A percentile compares a stretch with the other conserved stretches of the same genome.
These are phyloP conservation scores for Laguncularia racemosa DNA, from an alignment of 345 rosid species.

Conservation along the genomic window DNA sequence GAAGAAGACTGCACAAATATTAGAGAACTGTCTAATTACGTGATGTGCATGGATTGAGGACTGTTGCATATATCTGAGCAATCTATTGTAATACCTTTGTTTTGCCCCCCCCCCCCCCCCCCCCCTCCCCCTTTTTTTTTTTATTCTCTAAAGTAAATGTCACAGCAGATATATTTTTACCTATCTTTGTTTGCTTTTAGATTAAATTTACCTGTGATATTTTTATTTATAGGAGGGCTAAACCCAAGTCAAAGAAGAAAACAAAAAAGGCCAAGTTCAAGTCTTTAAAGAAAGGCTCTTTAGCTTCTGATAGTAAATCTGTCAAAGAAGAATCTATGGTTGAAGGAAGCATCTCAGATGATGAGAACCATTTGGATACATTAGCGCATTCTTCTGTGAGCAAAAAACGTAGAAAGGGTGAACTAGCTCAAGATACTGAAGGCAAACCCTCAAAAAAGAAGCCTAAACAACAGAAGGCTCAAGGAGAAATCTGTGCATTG, in stretches of 20 bases:
- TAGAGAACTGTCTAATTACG: too few relatives aligned
- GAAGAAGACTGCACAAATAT: too few relatives aligned
- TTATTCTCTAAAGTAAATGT: too few relatives aligned
- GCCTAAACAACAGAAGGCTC: constrained; percentile 57
- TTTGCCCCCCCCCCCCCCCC: too few relatives aligned
- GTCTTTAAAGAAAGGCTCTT: constrained; percentile 81
- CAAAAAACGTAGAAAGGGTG: constrained; percentile 66
- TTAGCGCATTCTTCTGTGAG: constrained; percentile 31
- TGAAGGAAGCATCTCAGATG: constrained; percentile 31
- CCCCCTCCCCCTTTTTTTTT: too few relatives aligned
- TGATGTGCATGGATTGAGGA: too few relatives aligned
- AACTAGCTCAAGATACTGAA: constrained; percentile 28
- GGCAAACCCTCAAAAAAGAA: constrained; percentile 61
- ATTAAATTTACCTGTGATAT: neutral
- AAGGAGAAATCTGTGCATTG: constrained; percentile 20
- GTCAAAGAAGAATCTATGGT: constrained; percentile 38
- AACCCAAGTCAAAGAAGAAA: constrained; percentile 83
- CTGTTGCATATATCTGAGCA: too few relatives aligned
- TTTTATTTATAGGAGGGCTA: constrained; percentile 48
- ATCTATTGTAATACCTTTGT: too few relatives aligned
- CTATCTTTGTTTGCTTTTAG: neutral
- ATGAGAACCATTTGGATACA: constrained; percentile 28
- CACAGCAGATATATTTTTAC: too few relatives aligned
- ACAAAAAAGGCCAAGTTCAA: constrained; percentile 86
- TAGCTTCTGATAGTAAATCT: constrained; percentile 53